Percentiles rank a stretch among this genome's conserved stretches.
Evolutionary conservation across 257 asterid genomes (phyloP).

Genomic region (Marsdenia floribunda): DNA sequence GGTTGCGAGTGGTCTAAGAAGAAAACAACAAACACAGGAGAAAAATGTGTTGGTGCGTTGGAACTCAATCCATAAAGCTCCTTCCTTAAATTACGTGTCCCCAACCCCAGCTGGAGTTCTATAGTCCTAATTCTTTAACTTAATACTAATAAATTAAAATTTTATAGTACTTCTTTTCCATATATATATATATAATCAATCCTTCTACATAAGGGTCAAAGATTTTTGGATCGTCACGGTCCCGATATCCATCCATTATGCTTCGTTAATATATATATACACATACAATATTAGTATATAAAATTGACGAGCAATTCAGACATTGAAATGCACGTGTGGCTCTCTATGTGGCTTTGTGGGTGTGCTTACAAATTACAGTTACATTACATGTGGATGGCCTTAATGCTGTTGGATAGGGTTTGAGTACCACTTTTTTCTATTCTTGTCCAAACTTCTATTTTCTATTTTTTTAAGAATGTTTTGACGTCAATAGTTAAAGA

Average conservation of each 20-base stretch:
- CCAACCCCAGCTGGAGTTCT: background rate
- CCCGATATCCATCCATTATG: slow-evolving; percentile 2
- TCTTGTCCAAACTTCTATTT: too few species aligned
- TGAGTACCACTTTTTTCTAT: background rate
- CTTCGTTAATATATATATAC: background rate
- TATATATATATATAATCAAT: too few species aligned
- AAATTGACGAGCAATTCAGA: slow-evolving; percentile 10
- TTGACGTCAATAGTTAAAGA: too few species aligned
- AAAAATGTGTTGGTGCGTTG: slow-evolving; percentile 32
- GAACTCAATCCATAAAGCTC: slow-evolving; percentile 50
- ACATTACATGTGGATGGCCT: background rate
- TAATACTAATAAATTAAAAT: background rate
- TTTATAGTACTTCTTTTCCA: too few species aligned
- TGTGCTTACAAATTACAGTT: too few species aligned
- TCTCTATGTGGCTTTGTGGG: background rate
- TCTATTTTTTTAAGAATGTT: too few species aligned
- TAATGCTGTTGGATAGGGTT: background rate
- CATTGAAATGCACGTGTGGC: background rate
- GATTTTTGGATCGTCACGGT: slow-evolving; percentile 12
- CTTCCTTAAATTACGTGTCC: slow-evolving; percentile 34
- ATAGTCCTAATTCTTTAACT: slow-evolving; percentile 1
- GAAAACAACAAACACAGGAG: slow-evolving; percentile 4
- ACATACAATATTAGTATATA: too few species aligned
- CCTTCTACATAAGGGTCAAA: slow-evolving; percentile 11
- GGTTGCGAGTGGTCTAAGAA: slow-evolving; percentile 12